Evolutionary conservation across 176 grass and related monocot species (phyloP).

Genomic region (Typha latifolia): DNA sequence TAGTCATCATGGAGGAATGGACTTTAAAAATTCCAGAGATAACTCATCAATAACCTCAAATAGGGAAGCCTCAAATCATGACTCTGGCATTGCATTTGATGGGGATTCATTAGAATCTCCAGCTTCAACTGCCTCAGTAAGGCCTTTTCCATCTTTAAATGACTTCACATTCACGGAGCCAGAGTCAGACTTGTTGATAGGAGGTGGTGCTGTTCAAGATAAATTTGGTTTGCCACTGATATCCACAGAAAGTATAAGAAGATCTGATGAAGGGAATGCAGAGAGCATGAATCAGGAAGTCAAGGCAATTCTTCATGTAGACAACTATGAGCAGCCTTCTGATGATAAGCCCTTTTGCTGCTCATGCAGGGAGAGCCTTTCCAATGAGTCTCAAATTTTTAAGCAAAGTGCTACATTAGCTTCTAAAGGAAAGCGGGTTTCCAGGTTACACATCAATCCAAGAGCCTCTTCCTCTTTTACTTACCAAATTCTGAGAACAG

Average conservation of each 20-base stretch:
- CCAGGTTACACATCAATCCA: conserved; percentile 60
- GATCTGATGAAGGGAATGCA: conserved; percentile 25
- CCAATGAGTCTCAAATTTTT: conserved; percentile 36
- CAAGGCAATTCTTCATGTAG: conserved; percentile 5
- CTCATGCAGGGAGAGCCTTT: conserved; percentile 60
- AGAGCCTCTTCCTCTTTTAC: conserved; percentile 54
- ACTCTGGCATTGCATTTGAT: neutral
- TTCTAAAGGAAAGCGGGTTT: conserved; percentile 42
- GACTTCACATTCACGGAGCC: conserved; percentile 25
- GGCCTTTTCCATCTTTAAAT: neutral
- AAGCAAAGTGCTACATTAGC: conserved; percentile 16
- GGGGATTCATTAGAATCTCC: conserved; percentile 6
- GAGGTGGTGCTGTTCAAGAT: neutral
- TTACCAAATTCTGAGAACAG: conserved; percentile 42
- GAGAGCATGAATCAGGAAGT: conserved; percentile 26
- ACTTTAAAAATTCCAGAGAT: conserved; percentile 23
- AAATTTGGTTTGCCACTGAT: conserved; percentile 10
- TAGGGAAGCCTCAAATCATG: neutral
- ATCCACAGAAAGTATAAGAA: conserved; percentile 20
- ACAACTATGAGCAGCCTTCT: conserved; percentile 23
- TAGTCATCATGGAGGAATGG: neutral
- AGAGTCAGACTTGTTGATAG: conserved; percentile 11
- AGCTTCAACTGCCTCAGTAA: neutral
- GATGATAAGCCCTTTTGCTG: conserved; percentile 46
- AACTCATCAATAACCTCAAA: conserved; percentile 55